These are phyloP conservation scores for Xanthoconium separans DNA, from an alignment of 1,284 basidiomycete genomes.

Conservation along the genomic window DNA sequence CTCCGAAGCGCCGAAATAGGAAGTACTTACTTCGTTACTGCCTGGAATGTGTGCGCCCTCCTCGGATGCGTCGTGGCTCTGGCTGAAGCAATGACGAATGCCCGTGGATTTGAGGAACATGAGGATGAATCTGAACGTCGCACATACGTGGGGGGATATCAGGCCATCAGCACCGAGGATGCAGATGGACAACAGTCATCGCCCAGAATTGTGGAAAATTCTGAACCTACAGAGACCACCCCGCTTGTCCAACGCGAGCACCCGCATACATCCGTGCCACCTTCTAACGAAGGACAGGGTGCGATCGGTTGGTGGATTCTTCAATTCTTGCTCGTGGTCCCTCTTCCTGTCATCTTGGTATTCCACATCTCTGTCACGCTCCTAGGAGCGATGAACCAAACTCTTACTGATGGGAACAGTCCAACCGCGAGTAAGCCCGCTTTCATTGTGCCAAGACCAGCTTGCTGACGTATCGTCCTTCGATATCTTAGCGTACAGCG, in stretches of 20 bases:
- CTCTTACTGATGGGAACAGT: conserved; percentile 63
- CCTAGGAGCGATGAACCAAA: conserved; percentile 54
- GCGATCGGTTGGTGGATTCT: conserved; percentile 61
- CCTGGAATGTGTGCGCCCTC: conserved; percentile 54
- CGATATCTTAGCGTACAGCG: conserved; percentile 51
- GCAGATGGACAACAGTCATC: conserved; percentile 12
- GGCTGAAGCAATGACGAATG: conserved; percentile 36
- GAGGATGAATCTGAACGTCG: conserved; percentile 1
- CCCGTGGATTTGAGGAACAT: conserved; percentile 22
- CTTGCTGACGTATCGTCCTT: conserved; percentile 3
- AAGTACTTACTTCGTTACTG: conserved; percentile 55
- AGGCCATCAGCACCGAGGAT: conserved; percentile 22
- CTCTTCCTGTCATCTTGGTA: conserved; percentile 55
- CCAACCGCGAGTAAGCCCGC: conserved; percentile 44
- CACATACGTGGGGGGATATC: conserved; percentile 25
- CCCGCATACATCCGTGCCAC: neutral
- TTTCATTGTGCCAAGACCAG: neutral
- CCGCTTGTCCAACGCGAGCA: conserved; percentile 45
- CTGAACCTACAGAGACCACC: conserved; percentile 47
- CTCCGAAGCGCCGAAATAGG: conserved; percentile 48
- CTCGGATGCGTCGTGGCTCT: conserved; percentile 47
- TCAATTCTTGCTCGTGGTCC: conserved; percentile 57
- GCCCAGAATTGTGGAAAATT: conserved; percentile 28
- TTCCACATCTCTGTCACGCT: conserved; percentile 53
- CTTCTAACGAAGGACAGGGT: conserved; percentile 35